A percentile compares a stretch with the other conserved stretches of the same genome.
Evolutionary conservation across 768 basidiomycete species (phyloP).

Genomic region (Kwoniella europaea): DNA sequence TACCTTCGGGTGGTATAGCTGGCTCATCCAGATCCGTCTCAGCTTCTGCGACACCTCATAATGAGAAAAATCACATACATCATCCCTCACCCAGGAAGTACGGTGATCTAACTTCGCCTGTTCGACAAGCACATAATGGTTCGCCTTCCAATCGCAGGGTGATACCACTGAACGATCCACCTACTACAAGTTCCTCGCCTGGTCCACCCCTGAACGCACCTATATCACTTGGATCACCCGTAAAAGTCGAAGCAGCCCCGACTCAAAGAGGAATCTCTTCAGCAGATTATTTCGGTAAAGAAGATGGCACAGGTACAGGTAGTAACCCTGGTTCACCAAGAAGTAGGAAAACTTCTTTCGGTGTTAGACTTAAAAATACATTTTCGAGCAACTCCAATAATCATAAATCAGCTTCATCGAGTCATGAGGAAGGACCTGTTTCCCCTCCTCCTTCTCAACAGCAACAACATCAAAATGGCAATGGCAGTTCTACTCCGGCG

Average conservation of each 20-base stretch:
- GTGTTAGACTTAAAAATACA: constrained; percentile 21
- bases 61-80: background rate
- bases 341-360: constrained; percentile 25
- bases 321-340: constrained; percentile 3
- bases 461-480: background rate
- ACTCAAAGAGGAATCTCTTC: constrained; percentile 25
- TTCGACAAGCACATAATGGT: background rate
- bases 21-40: constrained; percentile 15
- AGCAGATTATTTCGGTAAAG: constrained; percentile 25
- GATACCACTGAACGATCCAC: constrained; percentile 6
- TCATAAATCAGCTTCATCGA: background rate
- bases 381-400: constrained; percentile 10
- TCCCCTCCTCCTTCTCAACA: background rate
- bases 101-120: constrained; percentile 8
- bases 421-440: background rate
- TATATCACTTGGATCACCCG: constrained; percentile 16
- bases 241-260: background rate
- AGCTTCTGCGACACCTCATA: constrained; percentile 4
- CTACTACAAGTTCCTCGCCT: constrained; percentile 5
- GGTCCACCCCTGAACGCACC: constrained; percentile 17
- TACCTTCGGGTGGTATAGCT: background rate
- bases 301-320: constrained; percentile 3
- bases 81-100: constrained; percentile 8
- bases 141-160: constrained; percentile 8
- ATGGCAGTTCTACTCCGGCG: background rate